A percentile compares a stretch with the other conserved stretches of the same genome.
These are phyloP conservation scores for Phytophthora europaea DNA, from an alignment of 352 stramenopile genomes.

Conservation along the genomic window DNA sequence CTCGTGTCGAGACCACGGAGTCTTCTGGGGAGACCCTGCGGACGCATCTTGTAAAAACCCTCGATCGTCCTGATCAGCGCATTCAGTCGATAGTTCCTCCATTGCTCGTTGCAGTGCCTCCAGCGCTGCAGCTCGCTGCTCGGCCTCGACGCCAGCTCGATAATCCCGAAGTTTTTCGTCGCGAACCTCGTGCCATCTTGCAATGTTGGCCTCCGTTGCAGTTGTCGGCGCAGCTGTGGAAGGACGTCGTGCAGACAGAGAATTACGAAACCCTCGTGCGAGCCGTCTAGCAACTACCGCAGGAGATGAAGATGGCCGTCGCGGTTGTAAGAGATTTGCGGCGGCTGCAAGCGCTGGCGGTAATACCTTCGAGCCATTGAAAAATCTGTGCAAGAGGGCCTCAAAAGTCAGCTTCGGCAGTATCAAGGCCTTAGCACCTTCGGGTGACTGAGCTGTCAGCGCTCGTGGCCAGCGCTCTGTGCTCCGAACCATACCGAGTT, in stretches of 20 bases:
- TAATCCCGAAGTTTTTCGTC: constrained; percentile 42
- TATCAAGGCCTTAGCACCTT: constrained; percentile 39
- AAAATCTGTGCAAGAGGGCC: constrained; percentile 49
- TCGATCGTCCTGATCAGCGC: constrained; percentile 9
- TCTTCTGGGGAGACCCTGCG: neutral
- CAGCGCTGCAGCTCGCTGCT: constrained; percentile 30
- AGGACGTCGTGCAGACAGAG: constrained; percentile 23
- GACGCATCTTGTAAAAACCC: constrained; percentile 1
- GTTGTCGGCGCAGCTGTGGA: constrained; percentile 29
- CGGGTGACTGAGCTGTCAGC: constrained; percentile 25
- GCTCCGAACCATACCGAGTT: constrained; percentile 59
- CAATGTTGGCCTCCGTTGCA: constrained; percentile 39
- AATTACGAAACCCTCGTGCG: constrained; percentile 15
- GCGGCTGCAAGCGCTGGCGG: constrained; percentile 10
- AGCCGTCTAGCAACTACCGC: constrained; percentile 28
- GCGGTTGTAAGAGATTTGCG: constrained; percentile 22
- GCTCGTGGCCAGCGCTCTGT: constrained; percentile 51
- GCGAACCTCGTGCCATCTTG: constrained; percentile 39
- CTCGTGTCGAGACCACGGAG: constrained; percentile 25
- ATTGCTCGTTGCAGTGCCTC: constrained; percentile 34
- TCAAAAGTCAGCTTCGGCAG: constrained; percentile 54
- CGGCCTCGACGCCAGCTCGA: constrained; percentile 32
- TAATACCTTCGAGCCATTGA: constrained; percentile 44
- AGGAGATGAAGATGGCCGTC: constrained; percentile 52
- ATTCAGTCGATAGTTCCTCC: constrained; percentile 27